Evolutionary conservation across 495 filamentous ascomycete genomes (phyloP).

Genomic region (Podospora pseudoanserina): DNA sequence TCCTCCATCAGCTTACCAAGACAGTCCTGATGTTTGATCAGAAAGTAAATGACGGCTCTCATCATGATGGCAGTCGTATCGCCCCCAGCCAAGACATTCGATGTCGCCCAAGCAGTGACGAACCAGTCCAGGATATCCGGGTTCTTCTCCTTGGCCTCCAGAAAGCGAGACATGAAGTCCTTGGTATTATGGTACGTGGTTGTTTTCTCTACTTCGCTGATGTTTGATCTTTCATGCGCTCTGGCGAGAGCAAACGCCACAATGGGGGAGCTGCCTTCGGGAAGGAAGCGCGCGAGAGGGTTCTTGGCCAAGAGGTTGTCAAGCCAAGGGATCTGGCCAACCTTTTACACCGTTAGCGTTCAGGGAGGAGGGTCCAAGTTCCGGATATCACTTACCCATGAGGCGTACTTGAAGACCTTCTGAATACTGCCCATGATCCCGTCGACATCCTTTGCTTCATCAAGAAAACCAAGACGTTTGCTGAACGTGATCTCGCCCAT

Average conservation of each 20-base stretch:
- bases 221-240: constrained; percentile 11
- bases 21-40: constrained; percentile 42
- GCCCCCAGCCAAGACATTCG: constrained; percentile 55
- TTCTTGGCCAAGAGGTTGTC: constrained; percentile 20
- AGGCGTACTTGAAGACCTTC: constrained; percentile 14
- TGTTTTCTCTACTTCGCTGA: background rate
- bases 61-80: constrained; percentile 62
- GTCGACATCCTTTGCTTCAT: constrained; percentile 17
- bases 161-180: constrained; percentile 19
- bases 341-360: background rate
- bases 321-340: constrained; percentile 17
- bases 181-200: constrained; percentile 10
- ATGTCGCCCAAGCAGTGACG: constrained; percentile 35
- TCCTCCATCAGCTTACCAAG: constrained; percentile 54
- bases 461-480: constrained; percentile 22
- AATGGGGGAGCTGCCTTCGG: constrained; percentile 9
- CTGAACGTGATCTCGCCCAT: constrained; percentile 24
- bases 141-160: constrained; percentile 10
- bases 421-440: constrained; percentile 18
- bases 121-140: constrained; percentile 25
- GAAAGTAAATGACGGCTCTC: constrained; percentile 51
- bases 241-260: constrained; percentile 13
- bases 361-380: background rate
- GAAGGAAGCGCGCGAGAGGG: constrained; percentile 4
- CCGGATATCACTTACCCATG: background rate